phyloP scores from a whole-genome alignment of 345 rosid genomes.

The Chamaenerion angustifolium region DNA sequence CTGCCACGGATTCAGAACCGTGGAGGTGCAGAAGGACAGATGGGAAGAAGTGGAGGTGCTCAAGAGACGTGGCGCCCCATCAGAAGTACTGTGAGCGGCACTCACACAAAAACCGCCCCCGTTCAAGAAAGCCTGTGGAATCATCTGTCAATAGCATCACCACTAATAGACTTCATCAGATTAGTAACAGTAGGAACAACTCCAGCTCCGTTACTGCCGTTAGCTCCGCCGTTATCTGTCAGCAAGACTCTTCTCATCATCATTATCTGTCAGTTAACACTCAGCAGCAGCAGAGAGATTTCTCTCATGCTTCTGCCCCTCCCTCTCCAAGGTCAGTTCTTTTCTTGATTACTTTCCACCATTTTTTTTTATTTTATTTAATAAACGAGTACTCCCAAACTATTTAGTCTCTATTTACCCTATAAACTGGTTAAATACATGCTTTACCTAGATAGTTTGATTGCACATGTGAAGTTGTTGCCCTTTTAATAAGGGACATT shows the following conservation, averaged over 20 bases:
- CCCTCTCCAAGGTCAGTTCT: conserved; percentile 1
- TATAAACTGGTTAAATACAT: too few species aligned
- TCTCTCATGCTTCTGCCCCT: conserved; percentile 1
- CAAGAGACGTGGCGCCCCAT: conserved; percentile 55
- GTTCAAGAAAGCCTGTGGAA: conserved; percentile 97
- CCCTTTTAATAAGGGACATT: too few species aligned
- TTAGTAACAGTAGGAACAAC: background rate
- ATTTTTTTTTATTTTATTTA: background rate
- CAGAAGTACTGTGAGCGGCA: conserved; percentile 71
- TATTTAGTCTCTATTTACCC: background rate
- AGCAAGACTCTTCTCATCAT: conserved; percentile 1
- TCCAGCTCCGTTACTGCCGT: background rate
- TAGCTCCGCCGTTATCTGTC: background rate
- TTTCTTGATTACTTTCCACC: background rate
- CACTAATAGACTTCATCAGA: conserved; percentile 1
- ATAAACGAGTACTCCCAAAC: background rate
- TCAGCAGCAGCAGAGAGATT: conserved; percentile 1
- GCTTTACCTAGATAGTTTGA: too few species aligned
- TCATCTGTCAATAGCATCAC: conserved; percentile 14
- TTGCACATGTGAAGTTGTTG: too few species aligned
- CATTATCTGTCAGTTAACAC: too few species aligned
- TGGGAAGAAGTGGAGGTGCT: conserved; percentile 77
- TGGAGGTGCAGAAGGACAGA: conserved; percentile 73
- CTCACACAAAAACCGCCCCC: conserved; percentile 60
- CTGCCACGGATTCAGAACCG: conserved; percentile 34